A percentile compares a stretch with the other conserved stretches of the same genome.
phyloP scores from a whole-genome alignment of 495 filamentous ascomycete species.

The Penicillium simplicissimum region DNA sequence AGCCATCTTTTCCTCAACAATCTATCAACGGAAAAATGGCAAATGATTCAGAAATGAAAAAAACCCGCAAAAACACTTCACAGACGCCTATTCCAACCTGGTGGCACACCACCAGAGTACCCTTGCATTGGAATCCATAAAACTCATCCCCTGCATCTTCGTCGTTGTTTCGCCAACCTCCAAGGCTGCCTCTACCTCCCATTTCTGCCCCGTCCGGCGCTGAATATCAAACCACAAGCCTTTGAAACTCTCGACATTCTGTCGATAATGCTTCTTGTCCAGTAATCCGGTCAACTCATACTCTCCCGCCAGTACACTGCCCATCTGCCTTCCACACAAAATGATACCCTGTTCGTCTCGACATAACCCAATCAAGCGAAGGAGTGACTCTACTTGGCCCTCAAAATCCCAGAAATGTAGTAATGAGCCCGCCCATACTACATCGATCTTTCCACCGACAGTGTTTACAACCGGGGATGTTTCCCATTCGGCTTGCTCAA shows the following conservation, averaged over 20 bases:
- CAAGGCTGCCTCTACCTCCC: constrained; percentile 34
- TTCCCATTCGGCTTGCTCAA: constrained; percentile 3
- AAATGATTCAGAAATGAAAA: background rate
- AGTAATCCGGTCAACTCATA: constrained; percentile 17
- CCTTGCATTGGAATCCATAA: background rate
- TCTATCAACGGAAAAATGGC: too few species aligned
- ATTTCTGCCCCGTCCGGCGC: constrained; percentile 38
- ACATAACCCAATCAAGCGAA: constrained; percentile 35
- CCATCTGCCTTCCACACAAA: constrained; percentile 46
- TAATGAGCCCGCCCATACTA: constrained; percentile 45
- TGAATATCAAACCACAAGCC: constrained; percentile 49
- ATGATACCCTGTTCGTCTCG: constrained; percentile 33
- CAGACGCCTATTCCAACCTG: background rate
- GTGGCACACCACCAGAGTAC: background rate
- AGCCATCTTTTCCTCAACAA: too few species aligned
- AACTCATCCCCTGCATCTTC: constrained; percentile 1
- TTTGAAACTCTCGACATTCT: constrained; percentile 44
- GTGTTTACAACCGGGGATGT: background rate
- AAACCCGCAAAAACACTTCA: too few species aligned
- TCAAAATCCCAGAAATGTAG: constrained; percentile 48
- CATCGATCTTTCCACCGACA: constrained; percentile 34
- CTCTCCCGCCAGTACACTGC: constrained; percentile 29
- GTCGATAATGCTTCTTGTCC: constrained; percentile 31
- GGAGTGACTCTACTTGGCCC: constrained; percentile 34
- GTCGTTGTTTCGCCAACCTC: background rate